phyloP scores from a whole-genome alignment of 768 basidiomycete species.

The Lactifluus echinatus region DNA sequence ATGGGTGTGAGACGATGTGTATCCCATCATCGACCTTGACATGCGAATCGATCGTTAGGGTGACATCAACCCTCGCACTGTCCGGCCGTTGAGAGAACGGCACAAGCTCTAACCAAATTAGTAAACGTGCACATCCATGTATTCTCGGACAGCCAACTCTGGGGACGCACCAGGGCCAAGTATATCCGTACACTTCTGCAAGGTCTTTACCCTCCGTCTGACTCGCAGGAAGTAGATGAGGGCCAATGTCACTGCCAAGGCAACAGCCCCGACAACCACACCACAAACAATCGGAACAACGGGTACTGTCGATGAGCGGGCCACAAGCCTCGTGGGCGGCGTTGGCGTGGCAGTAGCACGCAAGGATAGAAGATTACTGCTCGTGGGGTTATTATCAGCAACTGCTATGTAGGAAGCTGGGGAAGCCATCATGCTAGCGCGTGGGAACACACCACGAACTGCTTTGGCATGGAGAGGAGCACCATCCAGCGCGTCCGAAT shows the following conservation, averaged over 20 bases:
- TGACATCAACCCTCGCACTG: background rate
- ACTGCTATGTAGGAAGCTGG: background rate
- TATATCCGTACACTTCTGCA: background rate
- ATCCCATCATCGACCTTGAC: background rate
- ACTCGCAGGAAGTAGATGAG: slow-evolving; percentile 3
- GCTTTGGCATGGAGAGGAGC: background rate
- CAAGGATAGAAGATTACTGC: background rate
- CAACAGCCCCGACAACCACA: background rate
- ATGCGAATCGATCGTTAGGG: background rate
- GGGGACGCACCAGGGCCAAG: slow-evolving; percentile 11
- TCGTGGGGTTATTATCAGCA: background rate
- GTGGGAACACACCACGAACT: background rate
- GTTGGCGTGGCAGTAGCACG: background rate
- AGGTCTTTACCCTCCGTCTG: slow-evolving; percentile 1
- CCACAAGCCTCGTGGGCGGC: background rate
- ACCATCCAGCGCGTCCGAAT: background rate
- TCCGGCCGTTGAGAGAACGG: background rate
- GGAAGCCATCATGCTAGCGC: background rate
- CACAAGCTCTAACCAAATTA: background rate
- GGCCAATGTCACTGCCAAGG: background rate
- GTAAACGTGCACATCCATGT: background rate
- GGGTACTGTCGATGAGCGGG: background rate
- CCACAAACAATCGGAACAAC: background rate
- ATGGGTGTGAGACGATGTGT: background rate
- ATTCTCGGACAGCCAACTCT: background rate